Conservation (phyloP, 768 basidiomycete genomes). For the Leccinellum luteum region DNA sequence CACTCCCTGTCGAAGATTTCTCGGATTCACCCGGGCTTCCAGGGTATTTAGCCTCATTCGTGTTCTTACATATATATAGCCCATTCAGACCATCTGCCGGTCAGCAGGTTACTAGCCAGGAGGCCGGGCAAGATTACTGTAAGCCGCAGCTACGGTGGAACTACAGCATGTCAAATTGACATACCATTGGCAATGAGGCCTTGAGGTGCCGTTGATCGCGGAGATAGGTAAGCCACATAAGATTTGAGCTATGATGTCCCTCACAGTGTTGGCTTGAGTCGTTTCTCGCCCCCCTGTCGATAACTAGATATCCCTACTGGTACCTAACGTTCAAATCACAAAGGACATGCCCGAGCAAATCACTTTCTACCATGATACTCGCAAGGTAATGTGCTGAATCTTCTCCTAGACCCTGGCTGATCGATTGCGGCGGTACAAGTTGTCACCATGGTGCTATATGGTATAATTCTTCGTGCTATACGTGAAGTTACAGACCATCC, state of each 20-base stretch:
- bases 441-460: conserved; percentile 55
- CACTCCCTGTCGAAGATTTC: too few species aligned
- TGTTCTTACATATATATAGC: too few species aligned
- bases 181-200: background rate
- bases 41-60: too few species aligned
- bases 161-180: background rate
- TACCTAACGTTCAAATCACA: background rate
- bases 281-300: background rate
- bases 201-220: too few species aligned
- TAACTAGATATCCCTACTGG: background rate
- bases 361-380: conserved; percentile 37
- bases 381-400: conserved; percentile 34
- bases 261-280: background rate
- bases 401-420: background rate
- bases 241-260: too few species aligned
- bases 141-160: background rate
- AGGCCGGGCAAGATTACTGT: background rate
- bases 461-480: conserved; percentile 28
- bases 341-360: conserved; percentile 28
- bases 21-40: too few species aligned
- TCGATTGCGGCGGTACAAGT: conserved; percentile 26
- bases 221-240: too few species aligned
- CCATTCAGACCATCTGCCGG: too few species aligned
- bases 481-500: background rate
- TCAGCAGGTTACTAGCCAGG: background rate